Evolutionary conservation across 768 basidiomycete species (phyloP), one percentile per base, ranked within the genome.

Genomic region (Cystofilobasidium capitatum): DNA sequence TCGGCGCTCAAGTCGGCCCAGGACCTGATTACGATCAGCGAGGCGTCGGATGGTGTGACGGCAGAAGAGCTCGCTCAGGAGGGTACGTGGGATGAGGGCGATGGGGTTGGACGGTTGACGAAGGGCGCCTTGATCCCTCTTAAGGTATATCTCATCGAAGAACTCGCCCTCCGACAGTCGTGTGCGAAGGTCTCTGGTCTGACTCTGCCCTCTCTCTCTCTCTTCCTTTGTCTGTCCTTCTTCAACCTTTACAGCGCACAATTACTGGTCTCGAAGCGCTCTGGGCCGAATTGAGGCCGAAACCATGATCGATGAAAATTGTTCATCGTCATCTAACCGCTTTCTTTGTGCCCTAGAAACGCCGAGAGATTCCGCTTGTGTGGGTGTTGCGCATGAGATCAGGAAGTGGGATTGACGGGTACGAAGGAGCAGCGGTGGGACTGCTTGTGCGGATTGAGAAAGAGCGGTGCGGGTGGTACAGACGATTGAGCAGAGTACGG

Each of bases 61-160:
- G 47, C 58, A n/a, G 65, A 47, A 7, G 59, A 59, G 24, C 24
- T 37, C 16, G 37, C 29, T 8, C n/a, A 33, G n/a, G 44, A 42
- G 59, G 59, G 42, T 10, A 45, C 37, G 59, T 59, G 59, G 58
- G 64, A 47, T 31, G 65, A 59, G 13, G 66, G 66, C 12, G 66
- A 61, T 10, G 66, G 66, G 2, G 66, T 67, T 7, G 66, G 65
- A 17, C 36, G 58, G 22, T 26, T 66, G 58, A 66, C 65, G 22
- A 66, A 45, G 65, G 65, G 65, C 16, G 65, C 44, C 1, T 47
- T 66, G 1, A 35, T 66, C 10, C 65, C 65, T n/a, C 35, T 66
- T 31, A 66, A 60, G 51, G 64, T 36, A 1, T 33, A 26, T 26
- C 4, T 14, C 6, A 9, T 20, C 17, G 58, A 36, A 36, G 13